Evolutionary conservation across 371 early-diverging fungal genomes (phyloP).

Genomic region (Haplosporangium sp.): DNA sequence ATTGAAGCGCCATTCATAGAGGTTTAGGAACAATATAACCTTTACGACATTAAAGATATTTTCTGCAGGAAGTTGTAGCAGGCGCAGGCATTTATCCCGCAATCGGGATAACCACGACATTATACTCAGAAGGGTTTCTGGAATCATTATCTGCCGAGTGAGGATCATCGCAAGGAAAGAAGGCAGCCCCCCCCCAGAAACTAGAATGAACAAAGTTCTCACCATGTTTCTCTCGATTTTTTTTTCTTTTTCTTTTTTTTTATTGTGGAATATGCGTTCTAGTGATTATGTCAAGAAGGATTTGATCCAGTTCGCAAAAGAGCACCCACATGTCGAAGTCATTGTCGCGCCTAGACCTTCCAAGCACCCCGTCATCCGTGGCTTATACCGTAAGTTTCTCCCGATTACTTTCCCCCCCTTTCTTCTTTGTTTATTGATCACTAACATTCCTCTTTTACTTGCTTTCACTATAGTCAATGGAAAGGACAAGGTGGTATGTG

Average conservation of each 20-base stretch:
- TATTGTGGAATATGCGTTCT: background rate
- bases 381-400: slow-evolving; percentile 74
- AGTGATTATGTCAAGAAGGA: slow-evolving; percentile 81
- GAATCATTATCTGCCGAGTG: no score
- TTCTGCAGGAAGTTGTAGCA: no score
- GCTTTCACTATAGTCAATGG: slow-evolving; percentile 69
- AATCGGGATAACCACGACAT: no score
- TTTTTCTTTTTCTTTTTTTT: background rate
- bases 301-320: slow-evolving; percentile 73
- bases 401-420: background rate
- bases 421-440: background rate
- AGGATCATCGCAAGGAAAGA: no score
- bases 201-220: no score
- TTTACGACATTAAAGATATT: no score
- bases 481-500: slow-evolving; percentile 78
- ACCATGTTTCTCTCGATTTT: background rate
- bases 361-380: slow-evolving; percentile 82
- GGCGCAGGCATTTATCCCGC: no score
- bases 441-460: background rate
- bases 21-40: no score
- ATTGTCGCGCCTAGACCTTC: slow-evolving; percentile 83
- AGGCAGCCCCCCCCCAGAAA: no score
- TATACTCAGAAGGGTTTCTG: no score
- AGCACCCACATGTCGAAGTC: slow-evolving; percentile 85
- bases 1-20: no score